These are phyloP conservation scores for Cercospora canescens DNA, from an alignment of 2,329 filamentous ascomycete species.

Conservation along the genomic window DNA sequence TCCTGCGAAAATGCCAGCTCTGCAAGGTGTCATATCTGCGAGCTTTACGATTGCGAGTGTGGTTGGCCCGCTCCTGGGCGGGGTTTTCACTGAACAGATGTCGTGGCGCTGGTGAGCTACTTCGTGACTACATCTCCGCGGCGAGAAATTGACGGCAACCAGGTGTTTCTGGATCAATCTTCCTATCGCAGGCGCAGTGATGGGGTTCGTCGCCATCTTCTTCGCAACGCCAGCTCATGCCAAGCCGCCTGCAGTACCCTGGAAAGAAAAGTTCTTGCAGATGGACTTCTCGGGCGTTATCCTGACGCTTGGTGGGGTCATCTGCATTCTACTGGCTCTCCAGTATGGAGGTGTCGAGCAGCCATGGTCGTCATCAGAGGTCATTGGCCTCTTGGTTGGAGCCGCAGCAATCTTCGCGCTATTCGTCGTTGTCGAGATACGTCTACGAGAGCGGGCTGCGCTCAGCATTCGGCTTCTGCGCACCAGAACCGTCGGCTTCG, in stretches of 20 bases:
- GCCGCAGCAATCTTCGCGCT: slow-evolving; percentile 42
- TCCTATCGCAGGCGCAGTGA: slow-evolving; percentile 44
- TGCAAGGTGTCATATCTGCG: background rate
- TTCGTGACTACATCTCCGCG: slow-evolving; percentile 10
- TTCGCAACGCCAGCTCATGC: slow-evolving; percentile 37
- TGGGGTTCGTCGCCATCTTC: slow-evolving; percentile 40
- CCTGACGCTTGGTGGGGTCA: slow-evolving; percentile 50
- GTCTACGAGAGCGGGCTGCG: slow-evolving; percentile 14
- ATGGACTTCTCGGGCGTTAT: slow-evolving; percentile 50
- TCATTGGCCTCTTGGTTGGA: slow-evolving; percentile 50
- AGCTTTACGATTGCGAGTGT: slow-evolving; percentile 37
- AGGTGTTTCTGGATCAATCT: background rate
- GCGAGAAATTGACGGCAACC: slow-evolving; percentile 21
- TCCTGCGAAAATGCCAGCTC: background rate
- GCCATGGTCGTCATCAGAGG: slow-evolving; percentile 44
- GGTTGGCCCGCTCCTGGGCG: slow-evolving; percentile 66
- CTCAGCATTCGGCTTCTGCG: slow-evolving; percentile 2
- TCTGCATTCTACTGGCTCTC: slow-evolving; percentile 52
- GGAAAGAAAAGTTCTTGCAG: slow-evolving; percentile 42
- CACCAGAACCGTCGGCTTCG: slow-evolving; percentile 44
- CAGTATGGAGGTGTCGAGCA: slow-evolving; percentile 54
- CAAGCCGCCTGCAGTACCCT: slow-evolving; percentile 32
- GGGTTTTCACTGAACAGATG: slow-evolving; percentile 62
- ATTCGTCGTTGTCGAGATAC: slow-evolving; percentile 46
- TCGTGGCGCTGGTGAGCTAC: slow-evolving; percentile 60